Evolutionary conservation across 192 early-diverging fungal genomes (phyloP), one percentile per base, ranked within the genome.

Genomic region (Linnemannia schmuckeri): DNA sequence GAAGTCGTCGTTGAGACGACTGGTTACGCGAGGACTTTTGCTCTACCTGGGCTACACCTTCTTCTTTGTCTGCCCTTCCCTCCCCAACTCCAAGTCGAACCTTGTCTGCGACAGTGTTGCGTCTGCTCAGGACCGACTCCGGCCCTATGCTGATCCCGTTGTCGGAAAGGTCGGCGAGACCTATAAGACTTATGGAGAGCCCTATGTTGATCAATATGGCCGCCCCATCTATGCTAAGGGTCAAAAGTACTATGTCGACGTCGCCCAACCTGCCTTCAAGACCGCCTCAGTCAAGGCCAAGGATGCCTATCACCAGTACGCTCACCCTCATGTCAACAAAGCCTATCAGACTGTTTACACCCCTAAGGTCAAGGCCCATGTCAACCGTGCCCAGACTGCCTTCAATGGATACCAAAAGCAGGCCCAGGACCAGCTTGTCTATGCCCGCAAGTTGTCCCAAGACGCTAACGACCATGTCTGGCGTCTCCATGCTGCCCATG

Each of bases 21-120:
- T 76, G 24, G 33, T 75, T 1, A 46, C 52, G 18, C 79, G 76
- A 35, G 4, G 78, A 30, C 24, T 81, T 8, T 35, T 87, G 0
- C 44, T 87, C 76, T 87, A 81, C 37, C 52, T 87, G 22, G 76
- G 72, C 27, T 87, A 87, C 72, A 81, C 79, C 10, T 13, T 87
- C 37, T 54, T 87, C 52, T 87, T 87, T 75, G 76, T 87, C 27
- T 87, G 85, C 46, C 85, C 85, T 5, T 70, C 33, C 3, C 30
- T 76, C 4, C 40, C 55, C 27, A 22, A 74, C 30, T 54, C 22
- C 18, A 49, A 74, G 18, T 35, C 78, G 20, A 54, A 81, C 30
- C 52, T 46, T 1, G 35, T 87, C 42, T 87, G 85, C 44, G 66
- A 81, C 12, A 68, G 72, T 2, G 17, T 78, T 22, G 24, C 40